Evolutionary conservation across 495 filamentous ascomycete genomes (phyloP).

Genomic region (Aspergillus sclerotioniger): DNA sequence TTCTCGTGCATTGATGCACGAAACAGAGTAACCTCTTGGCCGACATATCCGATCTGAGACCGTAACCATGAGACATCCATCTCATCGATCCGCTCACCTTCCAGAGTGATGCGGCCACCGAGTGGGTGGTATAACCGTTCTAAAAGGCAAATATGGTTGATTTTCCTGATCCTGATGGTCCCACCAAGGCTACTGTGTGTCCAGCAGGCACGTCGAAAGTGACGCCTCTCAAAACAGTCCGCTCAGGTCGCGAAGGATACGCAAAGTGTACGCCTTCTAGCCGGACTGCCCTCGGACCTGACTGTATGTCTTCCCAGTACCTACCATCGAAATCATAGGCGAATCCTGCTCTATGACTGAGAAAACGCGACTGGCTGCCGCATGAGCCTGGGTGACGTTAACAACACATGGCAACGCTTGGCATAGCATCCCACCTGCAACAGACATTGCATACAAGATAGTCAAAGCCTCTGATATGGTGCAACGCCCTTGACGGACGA

Average conservation of each 20-base stretch:
- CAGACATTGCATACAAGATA: conserved; percentile 11
- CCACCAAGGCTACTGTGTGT: conserved; percentile 35
- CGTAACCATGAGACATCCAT: conserved; percentile 16
- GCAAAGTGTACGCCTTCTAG: conserved; percentile 19
- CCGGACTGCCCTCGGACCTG: conserved; percentile 10
- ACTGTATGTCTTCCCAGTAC: conserved; percentile 33
- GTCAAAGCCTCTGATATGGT: conserved; percentile 17
- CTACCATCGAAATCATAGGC: conserved; percentile 66
- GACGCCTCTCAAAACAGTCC: conserved; percentile 4
- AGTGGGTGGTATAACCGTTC: conserved; percentile 48
- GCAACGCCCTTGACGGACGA: conserved; percentile 13
- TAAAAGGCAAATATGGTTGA: conserved; percentile 43
- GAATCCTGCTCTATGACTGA: conserved; percentile 78
- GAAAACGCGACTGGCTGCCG: conserved; percentile 67
- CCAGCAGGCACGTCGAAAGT: conserved; percentile 12
- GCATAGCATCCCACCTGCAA: conserved; percentile 15
- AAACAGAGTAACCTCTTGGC: conserved; percentile 74
- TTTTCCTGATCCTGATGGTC: conserved; percentile 64
- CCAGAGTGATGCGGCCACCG: conserved; percentile 2
- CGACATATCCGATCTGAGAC: conserved; percentile 21
- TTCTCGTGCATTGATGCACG: conserved; percentile 71
- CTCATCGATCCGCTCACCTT: conserved; percentile 10
- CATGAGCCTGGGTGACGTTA: conserved; percentile 7
- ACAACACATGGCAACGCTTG: conserved; percentile 16
- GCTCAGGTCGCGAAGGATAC: conserved; percentile 21